Conservation (phyloP, 352 stramenopile genomes). For the Pelagophyceae sp. region DNA sequence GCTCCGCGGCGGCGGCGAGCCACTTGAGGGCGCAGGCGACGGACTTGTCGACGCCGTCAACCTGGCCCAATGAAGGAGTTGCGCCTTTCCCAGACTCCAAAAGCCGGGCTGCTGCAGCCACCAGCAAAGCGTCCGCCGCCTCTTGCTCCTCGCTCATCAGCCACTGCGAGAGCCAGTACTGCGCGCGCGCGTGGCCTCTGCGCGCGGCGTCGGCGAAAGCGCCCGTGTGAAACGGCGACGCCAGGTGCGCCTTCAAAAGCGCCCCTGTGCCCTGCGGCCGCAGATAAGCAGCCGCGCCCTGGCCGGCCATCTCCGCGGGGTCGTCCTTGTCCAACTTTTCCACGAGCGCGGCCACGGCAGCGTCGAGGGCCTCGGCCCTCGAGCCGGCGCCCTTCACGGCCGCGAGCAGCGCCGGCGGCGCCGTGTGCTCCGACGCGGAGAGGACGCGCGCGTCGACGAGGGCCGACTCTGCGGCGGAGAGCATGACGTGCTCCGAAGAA, state of each 20-base stretch:
- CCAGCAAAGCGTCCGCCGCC: not conserved
- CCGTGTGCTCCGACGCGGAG: not conserved
- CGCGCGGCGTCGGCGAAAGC: not conserved
- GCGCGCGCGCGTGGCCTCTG: conserved; percentile 4
- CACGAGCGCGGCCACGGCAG: no score
- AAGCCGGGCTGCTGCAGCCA: no score
- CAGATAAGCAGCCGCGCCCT: not conserved
- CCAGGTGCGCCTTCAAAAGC: not conserved
- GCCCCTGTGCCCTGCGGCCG: not conserved
- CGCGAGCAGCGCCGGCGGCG: not conserved
- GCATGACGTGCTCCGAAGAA: not conserved
- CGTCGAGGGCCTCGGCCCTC: no score
- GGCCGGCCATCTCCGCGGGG: not conserved
- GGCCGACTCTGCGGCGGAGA: not conserved
- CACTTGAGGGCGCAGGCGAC: not conserved
- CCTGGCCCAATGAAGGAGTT: not conserved
- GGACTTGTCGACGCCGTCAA: not conserved
- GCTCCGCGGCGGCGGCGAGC: not conserved
- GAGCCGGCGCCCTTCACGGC: not conserved
- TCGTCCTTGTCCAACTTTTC: no score
- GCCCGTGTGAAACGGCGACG: not conserved
- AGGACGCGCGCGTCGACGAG: not conserved
- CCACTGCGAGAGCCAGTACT: conserved; percentile 8
- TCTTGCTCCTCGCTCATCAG: not conserved
- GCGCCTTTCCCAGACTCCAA: no score